Percentiles rank a stretch among this genome's conserved stretches.
phyloP scores from a whole-genome alignment of 1,284 basidiomycete genomes.

The Leccinum pachyderme region DNA sequence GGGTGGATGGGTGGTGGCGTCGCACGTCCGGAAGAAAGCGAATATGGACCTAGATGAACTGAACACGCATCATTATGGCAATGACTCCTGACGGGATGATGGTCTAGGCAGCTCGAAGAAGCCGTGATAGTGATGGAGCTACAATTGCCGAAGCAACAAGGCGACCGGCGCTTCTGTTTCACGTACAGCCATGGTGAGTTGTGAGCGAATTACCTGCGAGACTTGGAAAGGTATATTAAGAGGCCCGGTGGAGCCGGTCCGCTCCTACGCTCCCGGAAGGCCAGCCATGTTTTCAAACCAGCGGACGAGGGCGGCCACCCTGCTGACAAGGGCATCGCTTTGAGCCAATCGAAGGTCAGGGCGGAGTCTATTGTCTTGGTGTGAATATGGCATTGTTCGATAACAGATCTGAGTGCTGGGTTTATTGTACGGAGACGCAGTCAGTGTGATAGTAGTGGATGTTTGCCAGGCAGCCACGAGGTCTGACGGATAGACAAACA shows the following conservation, averaged over 20 bases:
- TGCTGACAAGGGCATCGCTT: slow-evolving; percentile 65
- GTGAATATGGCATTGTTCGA: slow-evolving; percentile 64
- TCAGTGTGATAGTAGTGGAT: slow-evolving; percentile 44
- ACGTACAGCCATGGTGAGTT: slow-evolving; percentile 25
- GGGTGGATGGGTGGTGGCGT: slow-evolving; percentile 12
- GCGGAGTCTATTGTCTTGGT: slow-evolving; percentile 57
- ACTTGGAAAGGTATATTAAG: slow-evolving; percentile 3
- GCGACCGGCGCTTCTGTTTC: slow-evolving; percentile 24
- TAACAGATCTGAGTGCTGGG: slow-evolving; percentile 68
- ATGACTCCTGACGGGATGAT: slow-evolving; percentile 6
- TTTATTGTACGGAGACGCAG: slow-evolving; percentile 62
- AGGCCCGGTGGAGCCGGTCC: slow-evolving; percentile 9
- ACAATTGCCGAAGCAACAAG: slow-evolving; percentile 30
- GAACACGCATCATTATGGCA: slow-evolving; percentile 15
- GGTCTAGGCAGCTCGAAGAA: slow-evolving; percentile 21
- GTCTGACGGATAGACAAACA: slow-evolving; percentile 38
- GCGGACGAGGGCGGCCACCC: slow-evolving; percentile 58
- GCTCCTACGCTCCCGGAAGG: slow-evolving; percentile 29
- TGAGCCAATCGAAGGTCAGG: slow-evolving; percentile 70
- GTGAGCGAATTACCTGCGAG: slow-evolving; percentile 10
- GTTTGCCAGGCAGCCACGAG: slow-evolving; percentile 47
- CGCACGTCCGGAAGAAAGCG: slow-evolving; percentile 6
- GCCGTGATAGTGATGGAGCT: slow-evolving; percentile 18
- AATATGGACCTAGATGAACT: slow-evolving; percentile 12
- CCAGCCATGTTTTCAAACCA: slow-evolving; percentile 75